These are phyloP conservation scores for Scleroderma citrinum DNA, from an alignment of 768 basidiomycete species.

Conservation along the genomic window DNA sequence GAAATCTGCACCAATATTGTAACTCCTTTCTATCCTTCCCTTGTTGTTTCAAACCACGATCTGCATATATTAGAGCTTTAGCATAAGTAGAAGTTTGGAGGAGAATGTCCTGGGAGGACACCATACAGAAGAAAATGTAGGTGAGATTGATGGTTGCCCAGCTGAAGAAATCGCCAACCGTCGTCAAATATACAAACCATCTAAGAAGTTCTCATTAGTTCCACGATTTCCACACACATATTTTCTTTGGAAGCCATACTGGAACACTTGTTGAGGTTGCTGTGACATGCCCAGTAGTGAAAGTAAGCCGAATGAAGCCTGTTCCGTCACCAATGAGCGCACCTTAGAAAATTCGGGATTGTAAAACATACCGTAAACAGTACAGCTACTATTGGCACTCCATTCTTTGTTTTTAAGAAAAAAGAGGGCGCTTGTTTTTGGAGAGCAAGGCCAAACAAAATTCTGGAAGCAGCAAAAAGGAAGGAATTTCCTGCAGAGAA, in stretches of 20 bases:
- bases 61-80: slow-evolving; percentile 27
- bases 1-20: slow-evolving; percentile 52
- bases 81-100: too few relatives aligned
- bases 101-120: too few relatives aligned
- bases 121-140: slow-evolving; percentile 60
- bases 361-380: slow-evolving; percentile 15
- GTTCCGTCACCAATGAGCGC: background rate
- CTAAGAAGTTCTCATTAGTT: slow-evolving; percentile 21
- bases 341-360: background rate
- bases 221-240: too few relatives aligned
- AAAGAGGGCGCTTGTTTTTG: slow-evolving; percentile 43
- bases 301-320: slow-evolving; percentile 37
- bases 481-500: slow-evolving; percentile 67
- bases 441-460: slow-evolving; percentile 36
- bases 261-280: slow-evolving; percentile 35
- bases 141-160: slow-evolving; percentile 66
- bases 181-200: slow-evolving; percentile 63
- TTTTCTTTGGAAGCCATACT: background rate
- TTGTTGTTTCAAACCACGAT: slow-evolving; percentile 62
- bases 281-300: slow-evolving; percentile 59
- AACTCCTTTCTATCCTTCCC: slow-evolving; percentile 58
- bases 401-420: slow-evolving; percentile 42
- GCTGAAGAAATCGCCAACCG: slow-evolving; percentile 57
- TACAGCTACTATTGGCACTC: slow-evolving; percentile 38
- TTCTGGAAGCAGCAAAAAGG: slow-evolving; percentile 46